Conservation (phyloP, 345 rosid genomes). For the Sonneratia alba region DNA sequence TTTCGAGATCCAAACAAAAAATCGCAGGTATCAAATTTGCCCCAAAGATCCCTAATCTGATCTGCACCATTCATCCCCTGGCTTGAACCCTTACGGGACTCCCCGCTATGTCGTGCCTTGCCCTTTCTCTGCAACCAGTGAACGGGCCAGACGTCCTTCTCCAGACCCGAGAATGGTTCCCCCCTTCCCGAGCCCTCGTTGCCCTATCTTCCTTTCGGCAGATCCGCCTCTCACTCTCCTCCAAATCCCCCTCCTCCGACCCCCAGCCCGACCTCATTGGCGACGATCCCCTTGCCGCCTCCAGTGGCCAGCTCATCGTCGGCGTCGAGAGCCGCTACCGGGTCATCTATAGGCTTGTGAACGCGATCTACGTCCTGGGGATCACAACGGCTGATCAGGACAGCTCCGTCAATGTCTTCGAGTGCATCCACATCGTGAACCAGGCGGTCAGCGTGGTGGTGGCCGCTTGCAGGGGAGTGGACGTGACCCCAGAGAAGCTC, state of each 20-base stretch:
- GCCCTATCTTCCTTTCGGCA: constrained; percentile 94
- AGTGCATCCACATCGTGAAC: constrained; percentile 90
- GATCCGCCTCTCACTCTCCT: constrained; percentile 68
- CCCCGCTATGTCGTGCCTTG: constrained; percentile 65
- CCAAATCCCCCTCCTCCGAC: constrained; percentile 23
- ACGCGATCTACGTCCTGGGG: constrained; percentile 86
- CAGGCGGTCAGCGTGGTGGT: constrained; percentile 95
- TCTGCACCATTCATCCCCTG: too few species aligned
- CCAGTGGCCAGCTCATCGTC: constrained; percentile 90
- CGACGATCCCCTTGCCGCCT: constrained; percentile 92
- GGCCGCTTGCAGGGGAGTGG: constrained; percentile 98
- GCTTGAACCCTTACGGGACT: background rate
- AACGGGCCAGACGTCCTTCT: constrained; percentile 84
- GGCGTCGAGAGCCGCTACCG: constrained; percentile 97
- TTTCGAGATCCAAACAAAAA: constrained; percentile 1
- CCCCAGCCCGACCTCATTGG: constrained; percentile 44
- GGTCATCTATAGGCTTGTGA: constrained; percentile 86
- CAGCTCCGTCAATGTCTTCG: constrained; percentile 79
- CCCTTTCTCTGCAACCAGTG: constrained; percentile 80
- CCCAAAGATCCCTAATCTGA: background rate
- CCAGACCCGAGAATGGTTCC: constrained; percentile 93
- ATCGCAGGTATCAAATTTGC: background rate
- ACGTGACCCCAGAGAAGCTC: constrained; percentile 95
- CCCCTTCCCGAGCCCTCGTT: constrained; percentile 81
- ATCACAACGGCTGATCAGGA: constrained; percentile 83